These are phyloP conservation scores for Bryum argenteum DNA, from an alignment of 225 moss, liverwort and hornwort species.

Conservation along the genomic window DNA sequence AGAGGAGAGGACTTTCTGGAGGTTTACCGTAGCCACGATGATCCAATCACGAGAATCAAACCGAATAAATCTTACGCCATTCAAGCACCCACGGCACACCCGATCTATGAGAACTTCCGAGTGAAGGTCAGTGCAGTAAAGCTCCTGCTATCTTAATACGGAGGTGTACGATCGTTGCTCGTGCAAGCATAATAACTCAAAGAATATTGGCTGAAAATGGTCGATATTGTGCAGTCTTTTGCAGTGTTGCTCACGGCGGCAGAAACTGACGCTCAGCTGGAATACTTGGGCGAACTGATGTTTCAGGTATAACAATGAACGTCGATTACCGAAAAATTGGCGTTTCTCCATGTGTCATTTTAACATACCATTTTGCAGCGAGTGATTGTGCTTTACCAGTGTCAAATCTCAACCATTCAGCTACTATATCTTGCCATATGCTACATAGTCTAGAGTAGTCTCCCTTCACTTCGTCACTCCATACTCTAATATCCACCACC, in stretches of 20 bases:
- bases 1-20: conserved; percentile 58
- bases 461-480: no score
- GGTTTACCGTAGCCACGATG: conserved; percentile 62
- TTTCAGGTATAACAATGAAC: conserved; percentile 52
- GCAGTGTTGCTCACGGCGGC: conserved; percentile 61
- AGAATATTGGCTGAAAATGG: neutral
- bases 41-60: conserved; percentile 68
- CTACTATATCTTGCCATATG: no score
- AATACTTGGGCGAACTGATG: conserved; percentile 80
- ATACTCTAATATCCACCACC: no score
- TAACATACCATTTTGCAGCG: no score
- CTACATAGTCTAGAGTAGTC: no score
- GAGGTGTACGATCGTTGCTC: no score
- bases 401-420: no score
- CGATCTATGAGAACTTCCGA: conserved; percentile 74
- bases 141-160: neutral
- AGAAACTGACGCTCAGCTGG: conserved; percentile 63
- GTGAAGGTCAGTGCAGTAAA: conserved; percentile 46
- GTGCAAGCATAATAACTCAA: neutral
- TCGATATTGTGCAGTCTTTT: conserved; percentile 59
- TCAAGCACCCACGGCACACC: conserved; percentile 67
- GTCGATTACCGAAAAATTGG: no score
- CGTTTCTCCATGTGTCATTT: no score
- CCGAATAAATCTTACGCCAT: conserved; percentile 52
- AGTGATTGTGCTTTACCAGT: no score